phyloP scores from a whole-genome alignment of 192 early-diverging fungal genomes.

The Diversispora epigaea region DNA sequence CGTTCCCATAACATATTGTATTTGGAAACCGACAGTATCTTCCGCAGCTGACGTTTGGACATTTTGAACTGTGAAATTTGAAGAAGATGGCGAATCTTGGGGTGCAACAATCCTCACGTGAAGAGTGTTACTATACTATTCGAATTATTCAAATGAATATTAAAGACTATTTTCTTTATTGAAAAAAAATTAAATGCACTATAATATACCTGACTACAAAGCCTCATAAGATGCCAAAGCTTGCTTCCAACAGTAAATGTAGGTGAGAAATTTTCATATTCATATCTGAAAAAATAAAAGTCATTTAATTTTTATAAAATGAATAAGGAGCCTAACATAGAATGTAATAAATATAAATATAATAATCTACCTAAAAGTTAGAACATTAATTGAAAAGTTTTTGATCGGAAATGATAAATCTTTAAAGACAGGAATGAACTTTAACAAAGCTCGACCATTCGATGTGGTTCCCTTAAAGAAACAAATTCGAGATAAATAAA shows the following conservation, averaged over 20 bases:
- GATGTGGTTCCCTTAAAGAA: conserved; percentile 68
- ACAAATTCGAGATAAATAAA: conserved; percentile 3
- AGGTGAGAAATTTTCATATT: conserved; percentile 62
- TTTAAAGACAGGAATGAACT: conserved; percentile 73
- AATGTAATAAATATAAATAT: too few species aligned
- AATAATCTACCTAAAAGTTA: conserved; percentile 57
- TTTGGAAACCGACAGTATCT: conserved; percentile 57
- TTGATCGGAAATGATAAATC: conserved; percentile 57
- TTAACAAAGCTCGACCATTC: conserved; percentile 82
- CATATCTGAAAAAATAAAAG: conserved; percentile 48
- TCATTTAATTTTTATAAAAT: conserved; percentile 40
- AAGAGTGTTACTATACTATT: conserved; percentile 51
- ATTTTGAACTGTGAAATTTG: conserved; percentile 33
- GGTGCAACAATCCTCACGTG: conserved; percentile 48
- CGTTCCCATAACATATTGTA: conserved; percentile 56
- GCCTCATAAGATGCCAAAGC: conserved; percentile 48
- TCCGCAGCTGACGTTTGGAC: conserved; percentile 39
- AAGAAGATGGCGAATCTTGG: conserved; percentile 50
- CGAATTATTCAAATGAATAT: conserved; percentile 12
- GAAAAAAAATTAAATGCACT: background rate
- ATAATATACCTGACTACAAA: conserved; percentile 58
- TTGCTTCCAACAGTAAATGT: conserved; percentile 62
- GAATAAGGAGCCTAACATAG: conserved; percentile 3
- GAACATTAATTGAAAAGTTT: conserved; percentile 55
- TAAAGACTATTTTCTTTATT: conserved; percentile 27